Evolutionary conservation across 305 asterid genomes (phyloP).

Genomic region (Fraxinus dipetala): DNA sequence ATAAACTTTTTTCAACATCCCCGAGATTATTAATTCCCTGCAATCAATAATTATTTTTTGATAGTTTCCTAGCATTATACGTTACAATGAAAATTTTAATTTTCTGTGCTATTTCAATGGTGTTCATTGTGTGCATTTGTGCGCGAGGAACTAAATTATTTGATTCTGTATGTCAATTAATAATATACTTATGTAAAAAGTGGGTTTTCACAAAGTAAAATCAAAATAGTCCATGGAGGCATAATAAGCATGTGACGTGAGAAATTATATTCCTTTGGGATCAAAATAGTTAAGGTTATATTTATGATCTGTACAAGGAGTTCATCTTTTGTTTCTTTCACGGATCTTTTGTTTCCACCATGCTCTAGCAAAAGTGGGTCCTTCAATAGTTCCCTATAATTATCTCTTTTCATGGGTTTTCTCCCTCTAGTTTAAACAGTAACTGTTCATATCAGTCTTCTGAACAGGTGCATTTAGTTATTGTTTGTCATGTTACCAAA

Average conservation of each 20-base stretch:
- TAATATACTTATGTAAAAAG: background rate
- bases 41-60: background rate
- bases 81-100: background rate
- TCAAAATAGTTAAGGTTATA: background rate
- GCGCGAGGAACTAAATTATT: background rate
- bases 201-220: background rate
- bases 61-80: background rate
- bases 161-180: background rate
- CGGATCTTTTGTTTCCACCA: background rate
- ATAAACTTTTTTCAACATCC: background rate
- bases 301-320: background rate
- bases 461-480: background rate
- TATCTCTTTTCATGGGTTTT: background rate
- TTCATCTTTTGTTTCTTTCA: background rate
- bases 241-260: background rate
- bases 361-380: background rate
- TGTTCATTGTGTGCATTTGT: background rate
- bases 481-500: background rate
- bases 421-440: conserved; percentile 3
- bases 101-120: background rate
- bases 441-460: background rate
- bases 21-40: background rate
- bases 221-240: conserved; percentile 8
- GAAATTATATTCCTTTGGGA: background rate
- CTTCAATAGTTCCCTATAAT: background rate